Base-by-base conservation (phyloP, 768 basidiomycete species). In the Tylopilus sp. region DNA sequence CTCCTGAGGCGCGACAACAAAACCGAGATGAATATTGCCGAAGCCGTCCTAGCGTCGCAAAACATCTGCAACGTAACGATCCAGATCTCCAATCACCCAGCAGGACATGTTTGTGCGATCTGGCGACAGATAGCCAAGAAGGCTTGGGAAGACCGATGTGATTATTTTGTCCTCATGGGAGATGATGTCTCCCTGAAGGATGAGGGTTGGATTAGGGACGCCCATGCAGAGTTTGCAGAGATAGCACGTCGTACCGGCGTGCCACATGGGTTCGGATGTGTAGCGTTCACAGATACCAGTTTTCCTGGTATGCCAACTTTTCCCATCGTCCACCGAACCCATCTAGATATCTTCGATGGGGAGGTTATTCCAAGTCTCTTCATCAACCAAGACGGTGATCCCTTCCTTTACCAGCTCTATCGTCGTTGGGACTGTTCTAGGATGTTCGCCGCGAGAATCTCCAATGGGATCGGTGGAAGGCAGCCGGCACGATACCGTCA, bases 281-380 rank as follows among this genome's bases (percentile, higher is more conserved):
- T 84, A 3, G 76, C 81, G 0, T 83, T 85, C 65, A 81, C 75
- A 7, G 81, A 83, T 55, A 68, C 63, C 17, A 70, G 74, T 10
- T 84, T 82, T 57, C 79, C 78, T 0, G 84, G 81, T 0, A 82
- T 84, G 80, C 82, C 81, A 0, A 83, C 82, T 1, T 83, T 84
- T 57, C 83, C 84, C 1, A 70, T 83, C 46, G 45, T 85, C 40
- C 80, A 83, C 52, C 74, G 76, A 24, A 77, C 69, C 0, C 83
- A 85, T 58, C 67, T 85, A 63, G 76, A 82, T 28, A 77, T 82
- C 40, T 84, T 85, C 56, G 52, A 64, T 0, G 80, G 81, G 6
- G 63, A 73, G 12, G 70, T 83, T 22, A 61, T 85, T 14, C 82
- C 83, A 0, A 69, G 77, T 14, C 56, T 66, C 22, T 84, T 83